Evolutionary conservation across 2,329 filamentous ascomycete species (phyloP), one percentile per base, ranked within the genome.

Genomic region (Colletotrichum incanum): DNA sequence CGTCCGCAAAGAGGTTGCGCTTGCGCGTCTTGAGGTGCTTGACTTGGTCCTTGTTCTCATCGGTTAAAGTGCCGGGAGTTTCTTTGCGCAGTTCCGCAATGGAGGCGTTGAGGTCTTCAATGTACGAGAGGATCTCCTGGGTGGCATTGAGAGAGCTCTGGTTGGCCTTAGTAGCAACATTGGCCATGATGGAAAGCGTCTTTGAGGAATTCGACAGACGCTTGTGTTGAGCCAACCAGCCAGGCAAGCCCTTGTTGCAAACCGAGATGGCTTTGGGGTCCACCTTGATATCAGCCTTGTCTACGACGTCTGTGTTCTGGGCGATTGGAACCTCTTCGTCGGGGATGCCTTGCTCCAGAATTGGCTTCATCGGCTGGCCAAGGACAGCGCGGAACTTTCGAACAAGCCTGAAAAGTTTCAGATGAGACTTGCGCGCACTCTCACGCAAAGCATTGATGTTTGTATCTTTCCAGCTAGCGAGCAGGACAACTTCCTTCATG

Each of bases 381-480:
- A 99, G 87, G 14, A 97, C 83, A 23, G 88, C 88, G 52, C 96
- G 91, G 83, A 98, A 99, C 83, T 98, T 98, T 67, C 94, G 90
- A 55, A 99, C 93, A 45, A 98, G 86, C 76, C 94, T 94, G 84
- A 98, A 98, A 2, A 99, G 88, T 81, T 98, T 98, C 77, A 93
- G 91, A 79, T 99, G 96, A 26, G 95, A 98, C 72, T 92, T 93
- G 77, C 93, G 92, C 1, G 96, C 95, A 81, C 96, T 98, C 78
- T 98, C 95, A 75, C 92, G 90, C 20, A 99, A 85, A 1, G 94
- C 94, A 59, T 93, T 92, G 73, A 99, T 97, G 78, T 98, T 99
- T 28, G 94, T 98, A 76, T 99, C 96, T 80, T 97, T 98, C 97
- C 97, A 99, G 81, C 95, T 98, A 9, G 95, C 95, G 76, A 99